Evolutionary conservation across 2,329 filamentous ascomycete species (phyloP).

Genomic region (Hypoxylon sp.): DNA sequence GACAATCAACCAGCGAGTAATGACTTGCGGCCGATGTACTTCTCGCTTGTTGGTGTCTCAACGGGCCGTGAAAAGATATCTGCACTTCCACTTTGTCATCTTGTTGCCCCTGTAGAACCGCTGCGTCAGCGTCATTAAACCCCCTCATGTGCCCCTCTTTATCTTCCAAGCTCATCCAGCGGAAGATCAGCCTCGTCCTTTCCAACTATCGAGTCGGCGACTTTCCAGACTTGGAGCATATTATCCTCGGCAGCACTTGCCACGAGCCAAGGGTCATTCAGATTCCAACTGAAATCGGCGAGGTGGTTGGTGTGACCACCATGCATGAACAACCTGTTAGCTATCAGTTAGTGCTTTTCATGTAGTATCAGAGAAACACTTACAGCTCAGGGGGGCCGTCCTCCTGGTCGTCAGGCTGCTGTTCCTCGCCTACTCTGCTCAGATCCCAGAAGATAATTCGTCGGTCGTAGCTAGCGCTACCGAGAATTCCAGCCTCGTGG

Average conservation of each 20-base stretch:
- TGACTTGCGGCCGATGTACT: neutral
- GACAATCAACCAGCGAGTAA: slow-evolving; percentile 7
- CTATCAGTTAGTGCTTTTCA: slow-evolving; percentile 28
- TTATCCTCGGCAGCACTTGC: slow-evolving; percentile 98
- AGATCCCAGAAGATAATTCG: slow-evolving; percentile 98
- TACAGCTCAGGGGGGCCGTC: slow-evolving; percentile 95
- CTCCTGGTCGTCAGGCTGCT: slow-evolving; percentile 92
- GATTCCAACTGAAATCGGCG: slow-evolving; percentile 98
- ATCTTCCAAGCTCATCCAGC: slow-evolving; percentile 80
- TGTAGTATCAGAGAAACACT: slow-evolving; percentile 54
- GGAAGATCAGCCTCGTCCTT: slow-evolving; percentile 81
- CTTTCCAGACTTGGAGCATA: slow-evolving; percentile 93
- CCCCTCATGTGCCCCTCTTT: slow-evolving; percentile 44
- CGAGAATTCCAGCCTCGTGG: slow-evolving; percentile 86
- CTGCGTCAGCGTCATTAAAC: neutral
- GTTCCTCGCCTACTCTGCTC: slow-evolving; percentile 91
- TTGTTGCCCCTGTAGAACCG: slow-evolving; percentile 20
- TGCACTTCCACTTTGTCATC: slow-evolving; percentile 9
- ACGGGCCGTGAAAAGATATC: slow-evolving; percentile 6
- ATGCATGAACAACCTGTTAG: slow-evolving; percentile 91
- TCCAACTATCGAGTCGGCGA: slow-evolving; percentile 83
- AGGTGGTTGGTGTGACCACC: slow-evolving; percentile 97
- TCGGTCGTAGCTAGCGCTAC: slow-evolving; percentile 91
- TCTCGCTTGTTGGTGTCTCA: slow-evolving; percentile 21
- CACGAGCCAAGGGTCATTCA: slow-evolving; percentile 95